A percentile compares a stretch with the other conserved stretches of the same genome.
phyloP scores from a whole-genome alignment of 257 asterid species.

The Solanum microdontum region DNA sequence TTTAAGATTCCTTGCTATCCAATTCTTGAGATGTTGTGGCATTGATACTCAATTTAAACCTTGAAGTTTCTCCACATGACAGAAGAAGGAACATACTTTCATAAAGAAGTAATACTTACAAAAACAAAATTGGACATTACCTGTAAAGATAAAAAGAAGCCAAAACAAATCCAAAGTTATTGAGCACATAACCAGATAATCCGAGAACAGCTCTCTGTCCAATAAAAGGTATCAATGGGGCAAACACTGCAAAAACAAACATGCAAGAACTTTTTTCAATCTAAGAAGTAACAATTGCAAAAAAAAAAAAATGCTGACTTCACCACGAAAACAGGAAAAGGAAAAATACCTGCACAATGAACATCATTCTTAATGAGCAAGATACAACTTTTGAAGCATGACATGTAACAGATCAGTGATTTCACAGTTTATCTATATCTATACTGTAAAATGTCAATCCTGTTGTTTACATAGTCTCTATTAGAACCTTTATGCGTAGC shows the following conservation, averaged over 20 bases:
- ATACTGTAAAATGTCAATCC: not conserved
- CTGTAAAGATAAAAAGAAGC: slow-evolving; percentile 60
- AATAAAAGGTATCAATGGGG: slow-evolving; percentile 67
- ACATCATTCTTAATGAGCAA: not conserved
- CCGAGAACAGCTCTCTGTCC: slow-evolving; percentile 88
- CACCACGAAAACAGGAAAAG: not conserved
- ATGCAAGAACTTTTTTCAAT: not conserved
- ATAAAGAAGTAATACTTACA: not conserved
- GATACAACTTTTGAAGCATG: not conserved
- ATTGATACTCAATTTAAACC: not conserved
- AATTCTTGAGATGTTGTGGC: not conserved
- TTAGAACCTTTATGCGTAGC: not conserved
- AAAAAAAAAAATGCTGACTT: not conserved
- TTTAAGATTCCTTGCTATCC: not conserved
- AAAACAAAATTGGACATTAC: slow-evolving; percentile 21
- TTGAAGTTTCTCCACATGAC: not conserved
- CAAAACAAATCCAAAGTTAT: slow-evolving; percentile 53
- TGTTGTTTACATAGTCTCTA: not conserved
- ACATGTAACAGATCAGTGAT: not conserved
- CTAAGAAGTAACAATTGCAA: not conserved
- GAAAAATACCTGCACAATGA: not conserved
- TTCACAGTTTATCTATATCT: not conserved
- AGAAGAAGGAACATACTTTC: not conserved
- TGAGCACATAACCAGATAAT: slow-evolving; percentile 72
- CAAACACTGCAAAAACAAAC: slow-evolving; percentile 48